Evolutionary conservation across 202 grass and related monocot genomes (phyloP), one percentile per base, ranked within the genome.

Genomic region (Eragrostis tef): DNA sequence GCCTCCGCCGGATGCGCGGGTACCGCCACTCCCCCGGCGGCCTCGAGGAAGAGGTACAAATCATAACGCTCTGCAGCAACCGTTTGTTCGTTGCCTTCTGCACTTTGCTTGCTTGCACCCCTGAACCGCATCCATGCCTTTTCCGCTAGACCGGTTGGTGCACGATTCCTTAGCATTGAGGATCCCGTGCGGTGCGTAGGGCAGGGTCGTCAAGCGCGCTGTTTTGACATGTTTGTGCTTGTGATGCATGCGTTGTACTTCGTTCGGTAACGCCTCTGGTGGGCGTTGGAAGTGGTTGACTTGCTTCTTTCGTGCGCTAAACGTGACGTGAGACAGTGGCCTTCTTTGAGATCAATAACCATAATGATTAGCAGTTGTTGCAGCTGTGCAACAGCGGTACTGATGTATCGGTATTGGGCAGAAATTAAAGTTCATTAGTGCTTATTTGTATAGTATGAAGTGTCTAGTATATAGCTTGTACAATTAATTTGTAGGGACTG

Each of bases 1-100:
- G 91, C 56, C 89, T 91, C 47, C 93, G 80, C 73, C 86, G 81
- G 22, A 84, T 87, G 71, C 93, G 93, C 86, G 89, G 90, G 20
- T 93, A 92, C 81, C 86, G 87, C 79, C 97, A 88, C 71, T 90
- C 97, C 53, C 93, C 97, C 34, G 85, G 89, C 12, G 90, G 88
- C 9, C 83, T 99, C 39, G 93, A 99, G 71, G 90, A 95, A 61
- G 90, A 95, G 93, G 90, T 95, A 79, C 45, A 17, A 60, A 61
- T 61, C 22, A 4, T 3, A 60, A 26, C 79, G 27, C 45, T 9
- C 43, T 24, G 12, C 56, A 57, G 16, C 47, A 15, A 64, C 56
- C 10, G 57, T 41, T 52, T 63, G 43, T 34, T 73, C 27, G 31
- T 73, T 63, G 13, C 44, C 14, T 20, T 29, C 3, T 63, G 53